Percentiles rank a stretch among this genome's conserved stretches.
Evolutionary conservation across 2,329 filamentous ascomycete species (phyloP).

Genomic region (Colletotrichum noveboracense): DNA sequence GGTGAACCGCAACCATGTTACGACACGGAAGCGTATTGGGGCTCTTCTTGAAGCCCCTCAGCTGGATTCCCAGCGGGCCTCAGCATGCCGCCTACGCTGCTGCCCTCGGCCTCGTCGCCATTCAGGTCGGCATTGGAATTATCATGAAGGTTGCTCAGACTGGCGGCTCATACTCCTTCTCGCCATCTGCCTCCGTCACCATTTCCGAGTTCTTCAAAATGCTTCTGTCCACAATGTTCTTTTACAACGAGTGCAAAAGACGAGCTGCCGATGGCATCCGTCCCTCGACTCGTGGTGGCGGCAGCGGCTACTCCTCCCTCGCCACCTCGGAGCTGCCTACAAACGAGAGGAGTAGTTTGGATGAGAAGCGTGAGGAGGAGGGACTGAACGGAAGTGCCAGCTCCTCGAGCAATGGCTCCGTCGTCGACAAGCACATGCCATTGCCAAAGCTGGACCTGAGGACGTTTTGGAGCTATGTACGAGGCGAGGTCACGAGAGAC

Average conservation of each 20-base stretch:
- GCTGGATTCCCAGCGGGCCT: conserved; percentile 20
- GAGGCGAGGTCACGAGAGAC: conserved; percentile 30
- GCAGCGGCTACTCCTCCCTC: conserved; percentile 18
- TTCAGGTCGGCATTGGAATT: conserved; percentile 39
- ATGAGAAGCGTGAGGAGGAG: conserved; percentile 24
- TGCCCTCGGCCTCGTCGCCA: conserved; percentile 35
- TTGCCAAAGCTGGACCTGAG: conserved; percentile 10
- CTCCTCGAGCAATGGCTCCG: conserved; percentile 2
- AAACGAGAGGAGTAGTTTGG: conserved; percentile 21
- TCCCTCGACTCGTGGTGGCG: conserved; percentile 22
- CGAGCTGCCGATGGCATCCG: conserved; percentile 19
- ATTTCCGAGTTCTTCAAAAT: conserved; percentile 38
- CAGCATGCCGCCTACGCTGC: conserved; percentile 29
- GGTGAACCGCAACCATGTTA: background rate
- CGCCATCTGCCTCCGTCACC: conserved; percentile 33
- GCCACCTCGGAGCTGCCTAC: conserved; percentile 18
- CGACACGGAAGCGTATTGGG: conserved; percentile 22
- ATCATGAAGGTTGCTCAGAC: conserved; percentile 36
- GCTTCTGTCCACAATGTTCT: conserved; percentile 33
- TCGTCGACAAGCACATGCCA: conserved; percentile 5
- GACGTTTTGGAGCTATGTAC: conserved; percentile 25
- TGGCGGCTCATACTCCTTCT: conserved; percentile 30
- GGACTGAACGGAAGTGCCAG: conserved; percentile 12
- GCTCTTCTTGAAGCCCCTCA: conserved; percentile 18
- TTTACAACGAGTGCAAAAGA: conserved; percentile 29